A percentile compares a stretch with the other conserved stretches of the same genome.
phyloP scores from a whole-genome alignment of 345 rosid genomes.

The Carallia brachiata region DNA sequence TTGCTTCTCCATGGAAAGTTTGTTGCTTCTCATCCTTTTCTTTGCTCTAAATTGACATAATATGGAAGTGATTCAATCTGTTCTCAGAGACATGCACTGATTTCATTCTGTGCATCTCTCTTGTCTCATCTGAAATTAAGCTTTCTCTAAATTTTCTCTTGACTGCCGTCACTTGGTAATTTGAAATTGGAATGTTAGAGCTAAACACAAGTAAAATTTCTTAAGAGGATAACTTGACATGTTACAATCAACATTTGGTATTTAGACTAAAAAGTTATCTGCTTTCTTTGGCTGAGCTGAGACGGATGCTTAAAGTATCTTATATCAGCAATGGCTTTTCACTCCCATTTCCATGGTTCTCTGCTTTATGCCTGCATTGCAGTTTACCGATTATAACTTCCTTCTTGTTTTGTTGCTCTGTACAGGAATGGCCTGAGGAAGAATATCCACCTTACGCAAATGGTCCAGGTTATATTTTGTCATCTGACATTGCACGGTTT shows the following conservation, averaged over 20 bases:
- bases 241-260: no score
- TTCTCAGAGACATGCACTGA: neutral
- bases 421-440: slow-evolving; percentile 95
- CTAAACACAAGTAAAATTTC: no score
- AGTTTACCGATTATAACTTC: neutral
- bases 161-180: no score
- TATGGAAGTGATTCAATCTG: neutral
- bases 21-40: neutral
- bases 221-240: no score
- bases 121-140: neutral
- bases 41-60: neutral
- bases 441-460: slow-evolving; percentile 96
- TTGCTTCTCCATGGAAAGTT: neutral
- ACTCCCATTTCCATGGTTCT: no score
- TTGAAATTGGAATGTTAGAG: no score
- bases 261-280: no score
- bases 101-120: neutral
- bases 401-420: neutral
- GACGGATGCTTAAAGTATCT: neutral
- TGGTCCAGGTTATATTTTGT: slow-evolving; percentile 84
- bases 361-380: no score
- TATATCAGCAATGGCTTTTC: no score
- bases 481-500: slow-evolving; percentile 72
- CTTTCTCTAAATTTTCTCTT: no score
- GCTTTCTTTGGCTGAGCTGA: neutral